Evolutionary conservation across 2,329 filamentous ascomycete species (phyloP), one percentile per base, ranked within the genome.

Genomic region (Escovopsis sp.): DNA sequence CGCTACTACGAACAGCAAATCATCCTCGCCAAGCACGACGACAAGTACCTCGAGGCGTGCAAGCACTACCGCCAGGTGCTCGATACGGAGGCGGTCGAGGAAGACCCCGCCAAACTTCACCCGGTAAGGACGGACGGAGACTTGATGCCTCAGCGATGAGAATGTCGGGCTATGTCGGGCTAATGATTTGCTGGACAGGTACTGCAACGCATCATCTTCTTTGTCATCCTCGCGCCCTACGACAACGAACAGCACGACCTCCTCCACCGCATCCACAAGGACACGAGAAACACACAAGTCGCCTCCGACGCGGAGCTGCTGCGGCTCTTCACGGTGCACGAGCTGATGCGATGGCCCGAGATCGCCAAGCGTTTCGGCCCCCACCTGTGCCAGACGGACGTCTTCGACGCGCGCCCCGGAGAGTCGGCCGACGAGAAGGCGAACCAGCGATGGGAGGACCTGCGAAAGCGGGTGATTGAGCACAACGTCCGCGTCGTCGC

Each of bases 221-320:
- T 94, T 64, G 80, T 94, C 60, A 91, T 96, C 51, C 82, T 98
- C 41, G 85, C 91, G 7, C 88, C 91, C 7, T 87, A 96, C 65
- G 89, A 98, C 68, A 98, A 98, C 64, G 91, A 98, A 63, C 91
- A 98, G 62, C 91, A 89, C 53, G 91, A 98, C 54, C 82, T 98
- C 43, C 80, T 98, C 47, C 88, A 98, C 67, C 85, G 91, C 55
- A 83, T 98, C 53, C 77, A 87, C 60, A 77, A 80, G 61, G 91
- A 98, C 62, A 67, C 81, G 7, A 84, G 91, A 49, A 88, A 88
- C 60, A 66, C 77, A 10, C 75, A 82, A 59, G 77, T 96, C 3
- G 67, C 85, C 4, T 72, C 80, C 43, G 89, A 96, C 50, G 82
- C 85, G 28, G 80, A 88, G 55, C 76, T 98, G 8, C 73, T 98